phyloP scores from a whole-genome alignment of 495 filamentous ascomycete genomes.

The Podospora australis region DNA sequence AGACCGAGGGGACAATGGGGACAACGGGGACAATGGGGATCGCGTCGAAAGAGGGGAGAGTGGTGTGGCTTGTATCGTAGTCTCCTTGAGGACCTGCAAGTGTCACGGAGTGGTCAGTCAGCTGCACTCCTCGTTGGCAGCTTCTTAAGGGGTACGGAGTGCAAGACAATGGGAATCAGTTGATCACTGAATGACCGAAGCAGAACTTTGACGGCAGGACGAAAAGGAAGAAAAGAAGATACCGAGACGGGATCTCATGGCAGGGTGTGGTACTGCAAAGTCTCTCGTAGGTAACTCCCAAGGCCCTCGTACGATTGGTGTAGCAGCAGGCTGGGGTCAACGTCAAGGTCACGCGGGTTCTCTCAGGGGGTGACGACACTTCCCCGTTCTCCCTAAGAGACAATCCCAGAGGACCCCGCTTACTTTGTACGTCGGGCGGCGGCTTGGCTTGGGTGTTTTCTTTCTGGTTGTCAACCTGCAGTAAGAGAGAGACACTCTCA shows the following conservation, averaged over 20 bases:
- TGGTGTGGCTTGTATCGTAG: conserved; percentile 2
- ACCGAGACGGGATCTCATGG: not conserved
- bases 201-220: too few species aligned
- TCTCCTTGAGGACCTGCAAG: conserved; percentile 11
- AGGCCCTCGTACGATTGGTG: conserved; percentile 18
- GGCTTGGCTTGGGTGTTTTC: conserved; percentile 3
- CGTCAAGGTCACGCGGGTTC: conserved; percentile 18
- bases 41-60: not conserved
- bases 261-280: not conserved
- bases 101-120: conserved; percentile 17
- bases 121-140: conserved; percentile 1
- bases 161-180: too few species aligned
- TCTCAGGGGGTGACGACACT: conserved; percentile 21
- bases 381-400: not conserved
- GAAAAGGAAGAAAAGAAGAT: too few species aligned
- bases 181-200: too few species aligned
- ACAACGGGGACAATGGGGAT: conserved; percentile 22
- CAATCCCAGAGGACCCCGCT: not conserved
- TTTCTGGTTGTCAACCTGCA: not conserved
- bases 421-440: too few species aligned
- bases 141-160: too few species aligned
- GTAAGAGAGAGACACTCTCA: too few species aligned
- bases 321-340: conserved; percentile 11
- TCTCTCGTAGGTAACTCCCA: not conserved
- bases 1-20: conserved; percentile 25